phyloP scores from a whole-genome alignment of 805 yeast species.

The Lipomyces lipofer region DNA sequence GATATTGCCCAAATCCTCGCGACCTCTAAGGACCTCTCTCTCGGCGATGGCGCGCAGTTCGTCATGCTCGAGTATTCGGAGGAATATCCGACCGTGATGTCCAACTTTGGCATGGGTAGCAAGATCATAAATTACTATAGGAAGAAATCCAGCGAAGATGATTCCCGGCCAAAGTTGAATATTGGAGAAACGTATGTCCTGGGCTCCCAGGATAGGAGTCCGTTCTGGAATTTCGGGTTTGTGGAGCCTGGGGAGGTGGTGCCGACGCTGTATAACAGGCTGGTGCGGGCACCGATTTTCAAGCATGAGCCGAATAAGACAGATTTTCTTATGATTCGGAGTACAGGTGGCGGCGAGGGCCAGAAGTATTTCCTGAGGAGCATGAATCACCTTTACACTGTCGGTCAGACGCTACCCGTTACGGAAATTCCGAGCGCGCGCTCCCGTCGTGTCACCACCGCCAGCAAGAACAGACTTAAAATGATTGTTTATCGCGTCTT shows the following conservation, averaged over 20 bases:
- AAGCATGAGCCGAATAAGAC: conserved; percentile 76
- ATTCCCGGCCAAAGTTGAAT: conserved; percentile 79
- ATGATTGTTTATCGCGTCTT: conserved; percentile 91
- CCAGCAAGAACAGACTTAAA: conserved; percentile 83
- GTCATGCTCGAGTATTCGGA: conserved; percentile 87
- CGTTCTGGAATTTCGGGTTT: conserved; percentile 98
- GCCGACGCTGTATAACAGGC: conserved; percentile 88
- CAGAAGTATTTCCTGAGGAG: conserved; percentile 68
- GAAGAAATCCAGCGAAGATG: conserved; percentile 76
- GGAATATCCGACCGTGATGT: conserved; percentile 76
- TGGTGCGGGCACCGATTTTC: conserved; percentile 90
- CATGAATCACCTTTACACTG: conserved; percentile 73
- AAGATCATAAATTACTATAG: conserved; percentile 91
- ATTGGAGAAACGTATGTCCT: conserved; percentile 94
- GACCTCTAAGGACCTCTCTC: conserved; percentile 70
- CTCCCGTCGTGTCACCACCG: conserved; percentile 91
- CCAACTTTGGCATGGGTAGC: conserved; percentile 94
- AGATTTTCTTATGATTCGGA: conserved; percentile 77
- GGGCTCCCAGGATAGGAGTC: conserved; percentile 94
- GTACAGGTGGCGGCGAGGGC: conserved; percentile 67
- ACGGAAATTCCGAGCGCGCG: conserved; percentile 97
- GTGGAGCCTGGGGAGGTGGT: conserved; percentile 93
- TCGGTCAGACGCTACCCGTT: conserved; percentile 91
- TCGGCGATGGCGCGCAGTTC: conserved; percentile 78
- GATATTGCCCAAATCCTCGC: conserved; percentile 72